Conservation (phyloP, 306 rosid genomes). For the Cyamopsis tetragonoloba region DNA sequence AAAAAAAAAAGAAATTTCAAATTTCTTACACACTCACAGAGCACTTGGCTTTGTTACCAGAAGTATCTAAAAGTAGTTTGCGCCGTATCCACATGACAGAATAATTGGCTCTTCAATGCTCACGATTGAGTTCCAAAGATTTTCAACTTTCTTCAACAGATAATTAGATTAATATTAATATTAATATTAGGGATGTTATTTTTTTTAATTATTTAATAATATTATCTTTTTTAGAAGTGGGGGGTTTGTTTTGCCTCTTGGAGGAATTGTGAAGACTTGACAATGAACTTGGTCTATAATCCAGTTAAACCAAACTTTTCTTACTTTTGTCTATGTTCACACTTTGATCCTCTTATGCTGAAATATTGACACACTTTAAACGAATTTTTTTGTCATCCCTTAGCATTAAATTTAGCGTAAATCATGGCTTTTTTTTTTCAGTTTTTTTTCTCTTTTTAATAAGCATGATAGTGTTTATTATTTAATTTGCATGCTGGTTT, state of each 20-base stretch:
- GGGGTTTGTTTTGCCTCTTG: not conserved
- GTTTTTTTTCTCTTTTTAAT: too few relatives aligned
- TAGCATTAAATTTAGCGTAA: too few relatives aligned
- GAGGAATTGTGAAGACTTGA: not conserved
- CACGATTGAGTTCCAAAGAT: conserved; percentile 1
- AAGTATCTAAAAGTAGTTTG: not conserved
- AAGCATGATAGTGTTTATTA: too few relatives aligned
- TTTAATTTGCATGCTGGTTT: too few relatives aligned
- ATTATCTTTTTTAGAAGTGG: not conserved
- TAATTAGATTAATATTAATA: not conserved
- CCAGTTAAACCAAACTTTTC: not conserved
- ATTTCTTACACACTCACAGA: not conserved
- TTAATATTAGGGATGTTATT: not conserved
- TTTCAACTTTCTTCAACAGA: not conserved
- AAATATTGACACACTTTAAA: not conserved
- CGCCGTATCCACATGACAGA: not conserved
- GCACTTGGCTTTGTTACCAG: not conserved
- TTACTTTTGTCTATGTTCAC: not conserved
- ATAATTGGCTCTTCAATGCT: not conserved
- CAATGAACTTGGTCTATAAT: not conserved
- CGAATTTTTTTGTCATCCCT: not conserved
- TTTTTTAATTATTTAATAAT: too few relatives aligned
- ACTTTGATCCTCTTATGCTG: not conserved
- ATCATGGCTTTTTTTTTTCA: too few relatives aligned
- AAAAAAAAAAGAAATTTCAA: too few relatives aligned